Base-by-base conservation (phyloP, 2,329 filamentous ascomycete species). In the Stemphylium lycopersici region DNA sequence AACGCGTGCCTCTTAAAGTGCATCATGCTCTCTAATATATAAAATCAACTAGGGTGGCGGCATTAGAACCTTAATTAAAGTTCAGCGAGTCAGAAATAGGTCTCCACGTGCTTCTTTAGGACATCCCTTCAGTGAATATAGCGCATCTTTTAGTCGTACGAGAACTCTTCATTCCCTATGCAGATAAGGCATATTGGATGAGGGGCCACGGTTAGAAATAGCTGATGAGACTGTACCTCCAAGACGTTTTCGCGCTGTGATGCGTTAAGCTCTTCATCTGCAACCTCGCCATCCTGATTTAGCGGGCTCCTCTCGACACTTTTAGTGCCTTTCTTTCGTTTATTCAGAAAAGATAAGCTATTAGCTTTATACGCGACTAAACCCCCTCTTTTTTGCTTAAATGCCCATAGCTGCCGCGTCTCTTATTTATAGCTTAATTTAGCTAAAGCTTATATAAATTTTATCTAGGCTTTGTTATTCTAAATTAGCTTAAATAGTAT, bases 1-100 rank as follows among this genome's bases (percentile, higher is more conserved):
- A 56, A 36, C 7, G 55, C 49, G 58, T 65, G 57, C 39, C 61
- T 64, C 54, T 62, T 62, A n/a, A 59, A 64, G 12, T 62, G 52
- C 47, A 56, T 49, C 13, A 47, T 56, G 6, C 47, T 38, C 7
- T 47, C 39, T 34, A 65, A 20, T 20, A 43, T 55, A 6, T 37
- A 39, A 4, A n/a, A 54, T 46, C 52, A 63, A 13, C 29, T 55
- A 47, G 57, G 51, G 36, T 65, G 24, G 49, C 43, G 39, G 47
- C 44, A 64, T 52, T 10, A 3, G 43, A 62, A 62, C 42, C 11
- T 50, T 57, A n/a, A 47, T 34, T 65, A 16, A 48, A 51, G 56
- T 33, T 61, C 18, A 24, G 48, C n/a, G 36, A 48, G 31, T 47
- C 31, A 12, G 47, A 65, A 64, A 54, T 63, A 43, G 6, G 38